Conservation (phyloP, 2,329 filamentous ascomycete species). For the Aspergillus tanneri region DNA sequence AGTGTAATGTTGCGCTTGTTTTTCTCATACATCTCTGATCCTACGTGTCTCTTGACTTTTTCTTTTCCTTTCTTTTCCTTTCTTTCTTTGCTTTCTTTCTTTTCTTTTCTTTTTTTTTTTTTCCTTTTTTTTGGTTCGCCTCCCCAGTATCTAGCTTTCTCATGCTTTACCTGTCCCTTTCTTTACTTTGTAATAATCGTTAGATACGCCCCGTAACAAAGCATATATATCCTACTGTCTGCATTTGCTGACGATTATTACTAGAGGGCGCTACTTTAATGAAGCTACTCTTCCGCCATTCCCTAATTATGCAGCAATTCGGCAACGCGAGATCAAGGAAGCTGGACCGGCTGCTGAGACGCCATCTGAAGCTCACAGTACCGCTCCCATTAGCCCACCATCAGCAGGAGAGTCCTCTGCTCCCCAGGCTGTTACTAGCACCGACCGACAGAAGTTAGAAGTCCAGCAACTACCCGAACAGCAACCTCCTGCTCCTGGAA, state of each 20-base stretch:
- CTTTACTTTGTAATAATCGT: neutral
- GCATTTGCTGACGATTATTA: constrained; percentile 9
- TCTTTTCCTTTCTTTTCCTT: neutral
- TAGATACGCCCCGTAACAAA: neutral
- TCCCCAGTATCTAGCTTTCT: too few species aligned
- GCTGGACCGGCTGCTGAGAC: constrained; percentile 38
- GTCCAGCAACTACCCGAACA: constrained; percentile 9
- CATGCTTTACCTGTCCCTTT: neutral
- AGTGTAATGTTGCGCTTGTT: constrained; percentile 30
- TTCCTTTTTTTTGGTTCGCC: neutral
- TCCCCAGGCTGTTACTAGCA: constrained; percentile 12
- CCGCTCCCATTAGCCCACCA: constrained; percentile 20
- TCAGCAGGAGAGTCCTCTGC: constrained; percentile 18
- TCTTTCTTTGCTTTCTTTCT: constrained; percentile 5
- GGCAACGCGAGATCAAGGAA: constrained; percentile 33
- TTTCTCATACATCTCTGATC: too few species aligned
- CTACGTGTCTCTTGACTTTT: too few species aligned
- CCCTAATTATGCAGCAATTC: constrained; percentile 31
- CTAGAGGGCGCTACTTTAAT: constrained; percentile 58
- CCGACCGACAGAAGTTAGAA: constrained; percentile 4
- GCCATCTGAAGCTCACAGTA: constrained; percentile 32
- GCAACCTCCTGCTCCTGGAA: constrained; percentile 10
- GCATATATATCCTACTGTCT: neutral
- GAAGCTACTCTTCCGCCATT: constrained; percentile 53
- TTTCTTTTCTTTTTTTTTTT: constrained; percentile 1